Conservation (phyloP, 306 rosid species). For the Fragaria vesca region DNA sequence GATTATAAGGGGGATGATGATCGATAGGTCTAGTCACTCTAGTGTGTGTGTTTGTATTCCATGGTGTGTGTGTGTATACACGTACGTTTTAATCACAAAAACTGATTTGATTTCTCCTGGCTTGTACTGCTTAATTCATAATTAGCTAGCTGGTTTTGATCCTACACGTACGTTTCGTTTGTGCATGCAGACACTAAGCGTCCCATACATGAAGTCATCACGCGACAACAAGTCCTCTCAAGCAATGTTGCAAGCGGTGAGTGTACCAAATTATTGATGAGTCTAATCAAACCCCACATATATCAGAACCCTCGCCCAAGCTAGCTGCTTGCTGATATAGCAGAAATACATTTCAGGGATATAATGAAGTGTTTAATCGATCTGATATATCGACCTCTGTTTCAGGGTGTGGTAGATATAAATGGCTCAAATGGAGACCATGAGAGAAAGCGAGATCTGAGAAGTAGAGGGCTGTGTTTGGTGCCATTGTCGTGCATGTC, state of each 20-base stretch:
- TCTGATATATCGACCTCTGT: not conserved
- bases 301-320: not conserved
- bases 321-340: not conserved
- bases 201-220: conserved; percentile 79
- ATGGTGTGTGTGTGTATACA: too few species aligned
- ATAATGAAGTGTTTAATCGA: not conserved
- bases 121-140: not conserved
- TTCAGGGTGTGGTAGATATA: conserved; percentile 37
- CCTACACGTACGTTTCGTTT: conserved; percentile 8
- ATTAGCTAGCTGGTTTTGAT: not conserved
- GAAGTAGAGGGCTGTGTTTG: conserved; percentile 81
- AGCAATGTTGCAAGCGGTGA: conserved; percentile 55
- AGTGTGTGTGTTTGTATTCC: too few species aligned
- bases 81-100: not conserved
- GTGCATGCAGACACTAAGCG: conserved; percentile 72
- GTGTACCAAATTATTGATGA: not conserved
- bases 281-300: not conserved
- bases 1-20: not conserved
- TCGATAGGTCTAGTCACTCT: not conserved
- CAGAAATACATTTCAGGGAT: not conserved
- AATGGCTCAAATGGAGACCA: conserved; percentile 38
- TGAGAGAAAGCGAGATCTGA: conserved; percentile 45
- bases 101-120: not conserved
- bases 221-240: conserved; percentile 41
- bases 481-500: conserved; percentile 88